A percentile compares a stretch with the other conserved stretches of the same genome.
Evolutionary conservation across 164 flowering plant genomes (phyloP).

Genomic region (Tinospora cordifolia): DNA sequence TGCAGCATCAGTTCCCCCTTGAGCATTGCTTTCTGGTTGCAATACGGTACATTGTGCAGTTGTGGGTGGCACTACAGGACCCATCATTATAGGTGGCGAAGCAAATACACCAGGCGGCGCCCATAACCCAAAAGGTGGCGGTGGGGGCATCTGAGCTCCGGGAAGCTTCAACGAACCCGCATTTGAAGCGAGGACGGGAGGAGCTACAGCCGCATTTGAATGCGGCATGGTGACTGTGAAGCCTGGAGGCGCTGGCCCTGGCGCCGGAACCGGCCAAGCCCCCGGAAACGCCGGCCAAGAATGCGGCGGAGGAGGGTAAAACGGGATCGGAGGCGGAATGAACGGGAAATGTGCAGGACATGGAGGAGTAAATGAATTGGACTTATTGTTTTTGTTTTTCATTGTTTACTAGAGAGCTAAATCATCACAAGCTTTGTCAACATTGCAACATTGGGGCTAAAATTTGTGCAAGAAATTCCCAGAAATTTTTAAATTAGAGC

Average conservation of each 20-base stretch:
- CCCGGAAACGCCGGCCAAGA: conserved; percentile 10
- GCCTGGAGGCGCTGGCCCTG: conserved; percentile 5
- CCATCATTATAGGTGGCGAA: conserved; percentile 8
- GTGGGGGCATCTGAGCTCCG: not conserved
- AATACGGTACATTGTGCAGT: not conserved
- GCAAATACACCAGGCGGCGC: conserved; percentile 8
- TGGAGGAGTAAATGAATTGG: not conserved
- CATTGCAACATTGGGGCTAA: not conserved
- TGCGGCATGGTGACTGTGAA: conserved; percentile 6
- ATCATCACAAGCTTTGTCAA: not conserved
- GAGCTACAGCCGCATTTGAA: not conserved
- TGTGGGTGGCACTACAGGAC: conserved; percentile 4
- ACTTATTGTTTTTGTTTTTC: conserved; percentile 7
- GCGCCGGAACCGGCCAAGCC: conserved; percentile 8
- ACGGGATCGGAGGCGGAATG: conserved; percentile 8
- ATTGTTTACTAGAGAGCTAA: not conserved
- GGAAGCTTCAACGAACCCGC: not conserved
- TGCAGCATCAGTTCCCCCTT: not conserved
- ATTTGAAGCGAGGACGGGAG: not conserved
- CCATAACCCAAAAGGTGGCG: conserved; percentile 10
- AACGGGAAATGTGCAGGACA: conserved; percentile 2
- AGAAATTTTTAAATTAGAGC: no score
- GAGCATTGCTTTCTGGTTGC: not conserved
- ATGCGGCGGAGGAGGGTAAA: conserved; percentile 8
- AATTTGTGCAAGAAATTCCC: no score